Percentiles rank a stretch among this genome's conserved stretches.
Evolutionary conservation across 2,329 filamentous ascomycete species (phyloP).

Genomic region (Colletotrichum higginsianum): DNA sequence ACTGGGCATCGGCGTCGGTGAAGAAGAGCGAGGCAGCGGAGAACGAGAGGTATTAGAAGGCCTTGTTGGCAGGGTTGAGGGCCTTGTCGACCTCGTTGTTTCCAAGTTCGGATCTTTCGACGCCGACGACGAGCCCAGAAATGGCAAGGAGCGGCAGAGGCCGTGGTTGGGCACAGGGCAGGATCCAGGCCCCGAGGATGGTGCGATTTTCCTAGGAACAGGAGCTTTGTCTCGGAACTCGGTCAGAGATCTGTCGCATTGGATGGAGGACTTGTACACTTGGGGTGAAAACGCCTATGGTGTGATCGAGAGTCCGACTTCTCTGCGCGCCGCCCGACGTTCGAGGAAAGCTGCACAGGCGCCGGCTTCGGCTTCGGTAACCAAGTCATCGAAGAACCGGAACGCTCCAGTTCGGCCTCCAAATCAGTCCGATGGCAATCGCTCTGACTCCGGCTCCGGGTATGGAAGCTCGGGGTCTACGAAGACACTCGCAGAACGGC

Average conservation of each 20-base stretch:
- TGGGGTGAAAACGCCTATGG: conserved; percentile 91
- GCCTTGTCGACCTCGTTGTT: conserved; percentile 89
- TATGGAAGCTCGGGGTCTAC: conserved; percentile 35
- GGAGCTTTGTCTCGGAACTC: conserved; percentile 81
- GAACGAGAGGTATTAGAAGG: conserved; percentile 94
- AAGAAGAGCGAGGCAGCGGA: conserved; percentile 94
- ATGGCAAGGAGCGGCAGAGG: conserved; percentile 49
- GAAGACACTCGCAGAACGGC: conserved; percentile 40
- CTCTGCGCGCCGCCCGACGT: conserved; percentile 68
- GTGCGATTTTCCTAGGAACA: conserved; percentile 87
- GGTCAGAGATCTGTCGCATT: conserved; percentile 80
- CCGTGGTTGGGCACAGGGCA: conserved; percentile 82
- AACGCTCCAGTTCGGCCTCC: conserved; percentile 6
- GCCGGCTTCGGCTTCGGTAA: neutral
- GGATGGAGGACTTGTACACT: conserved; percentile 90
- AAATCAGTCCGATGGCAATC: conserved; percentile 9
- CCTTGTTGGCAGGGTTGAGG: conserved; percentile 84
- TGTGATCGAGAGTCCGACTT: conserved; percentile 82
- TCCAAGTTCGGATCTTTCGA: conserved; percentile 79
- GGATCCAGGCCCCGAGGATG: conserved; percentile 80
- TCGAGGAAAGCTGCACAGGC: conserved; percentile 48
- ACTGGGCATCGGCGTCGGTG: conserved; percentile 92
- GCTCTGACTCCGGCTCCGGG: conserved; percentile 31
- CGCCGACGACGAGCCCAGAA: conserved; percentile 45
- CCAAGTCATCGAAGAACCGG: neutral